Base-by-base conservation (phyloP, 202 grass and related monocot species). In the Digitaria exilis region DNA sequence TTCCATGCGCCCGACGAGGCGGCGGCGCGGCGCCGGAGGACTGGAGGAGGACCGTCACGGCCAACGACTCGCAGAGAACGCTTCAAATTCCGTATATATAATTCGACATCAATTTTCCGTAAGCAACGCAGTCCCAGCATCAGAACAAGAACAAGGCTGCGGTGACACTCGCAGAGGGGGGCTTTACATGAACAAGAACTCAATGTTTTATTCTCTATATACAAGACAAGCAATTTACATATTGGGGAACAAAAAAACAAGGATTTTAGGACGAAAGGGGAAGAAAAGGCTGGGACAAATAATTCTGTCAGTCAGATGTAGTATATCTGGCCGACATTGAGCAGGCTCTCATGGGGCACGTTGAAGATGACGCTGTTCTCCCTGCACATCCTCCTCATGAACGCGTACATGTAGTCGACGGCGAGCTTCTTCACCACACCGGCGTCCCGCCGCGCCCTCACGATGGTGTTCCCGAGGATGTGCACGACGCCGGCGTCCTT, bases 311-410 rank as follows among this genome's bases (percentile, higher is more conserved):
- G 29, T 87, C 80, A 99, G n/a, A 99, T 94, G 42, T 96, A 94
- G 77, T 93, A 98, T 57, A 98, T 87, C 71, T 98, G 96, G 0
- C 96, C 96, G 60, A 98, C 96, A 51, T 98, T 98, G 34, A 98
- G 85, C 52, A 98, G 81, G 81, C 89, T 92, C 90, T 95, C 96
- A 69, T 95, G 96, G 9, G 96, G 91, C 62, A 98, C 61, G 56
- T 98, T 89, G 83, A 98, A 98, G 18, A 98, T 86, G 59, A 94
- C 93, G 52, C 96, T 98, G 88, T 98, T 98, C 82, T 98, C 96
- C 80, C 93, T 85, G 87, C 96, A 98, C 43, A 98, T 82, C 81
- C 91, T 88, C 91, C 93, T 76, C 55, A 98, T 87, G 80, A 98
- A 98, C 12, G 93, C 91, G 86, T 96, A 98, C 54, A 98, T 78